Conservation (phyloP, 2,329 filamentous ascomycete species). For the Chrysosporium queenslandicum region DNA sequence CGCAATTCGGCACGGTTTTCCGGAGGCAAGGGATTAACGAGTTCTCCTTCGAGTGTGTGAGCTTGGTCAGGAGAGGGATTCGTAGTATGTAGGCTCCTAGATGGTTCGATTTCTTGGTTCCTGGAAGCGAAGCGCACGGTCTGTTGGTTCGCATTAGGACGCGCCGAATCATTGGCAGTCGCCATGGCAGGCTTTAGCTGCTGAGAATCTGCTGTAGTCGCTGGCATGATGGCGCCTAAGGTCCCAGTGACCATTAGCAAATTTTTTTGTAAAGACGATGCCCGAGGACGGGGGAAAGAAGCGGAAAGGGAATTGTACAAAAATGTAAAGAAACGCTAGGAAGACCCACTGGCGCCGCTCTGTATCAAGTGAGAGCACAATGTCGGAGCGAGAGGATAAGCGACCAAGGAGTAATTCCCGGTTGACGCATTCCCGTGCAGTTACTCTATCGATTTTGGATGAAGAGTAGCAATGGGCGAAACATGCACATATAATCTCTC, state of each 20-base stretch:
- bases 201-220: not conserved
- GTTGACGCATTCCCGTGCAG: slow-evolving; percentile 2
- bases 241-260: not conserved
- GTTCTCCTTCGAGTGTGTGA: slow-evolving; percentile 14
- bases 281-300: slow-evolving; percentile 8
- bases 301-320: not conserved
- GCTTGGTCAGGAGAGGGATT: slow-evolving; percentile 17
- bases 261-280: not conserved
- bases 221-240: not conserved
- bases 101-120: slow-evolving; percentile 58
- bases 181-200: slow-evolving; percentile 10
- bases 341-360: not conserved
- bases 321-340: too few relatives aligned
- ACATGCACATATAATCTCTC: not conserved
- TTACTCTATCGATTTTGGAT: not conserved
- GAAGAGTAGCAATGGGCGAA: not conserved
- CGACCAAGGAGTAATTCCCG: not conserved
- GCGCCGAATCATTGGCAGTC: not conserved
- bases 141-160: slow-evolving; percentile 19
- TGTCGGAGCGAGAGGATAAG: not conserved
- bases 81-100: slow-evolving; percentile 26
- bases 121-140: slow-evolving; percentile 63
- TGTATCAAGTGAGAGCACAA: not conserved
- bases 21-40: slow-evolving; percentile 5
- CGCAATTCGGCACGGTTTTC: slow-evolving; percentile 55